A percentile compares a stretch with the other conserved stretches of the same genome.
Conservation (phyloP, 257 asterid species). For the Asclepias syriaca region DNA sequence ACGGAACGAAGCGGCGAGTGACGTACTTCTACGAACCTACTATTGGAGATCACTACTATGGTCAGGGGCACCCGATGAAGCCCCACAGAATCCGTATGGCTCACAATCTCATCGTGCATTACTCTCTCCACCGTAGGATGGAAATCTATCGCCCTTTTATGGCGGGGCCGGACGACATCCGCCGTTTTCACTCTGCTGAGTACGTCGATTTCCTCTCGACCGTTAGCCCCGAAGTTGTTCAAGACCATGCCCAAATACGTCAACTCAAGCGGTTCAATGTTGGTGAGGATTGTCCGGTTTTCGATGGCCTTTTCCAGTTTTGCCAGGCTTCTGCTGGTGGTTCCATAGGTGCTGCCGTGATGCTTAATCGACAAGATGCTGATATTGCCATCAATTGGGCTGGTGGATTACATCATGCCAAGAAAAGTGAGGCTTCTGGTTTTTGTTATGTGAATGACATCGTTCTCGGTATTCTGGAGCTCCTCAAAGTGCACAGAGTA, state of each 20-base stretch:
- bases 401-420: conserved; percentile 88
- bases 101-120: conserved; percentile 61
- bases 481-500: conserved; percentile 69
- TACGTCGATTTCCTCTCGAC: conserved; percentile 62
- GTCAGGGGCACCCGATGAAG: conserved; percentile 80
- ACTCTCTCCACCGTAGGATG: conserved; percentile 63
- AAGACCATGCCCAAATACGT: conserved; percentile 42
- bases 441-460: conserved; percentile 82
- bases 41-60: conserved; percentile 68
- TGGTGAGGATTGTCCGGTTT: conserved; percentile 64
- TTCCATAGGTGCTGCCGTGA: conserved; percentile 78
- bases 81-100: conserved; percentile 85
- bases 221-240: conserved; percentile 50
- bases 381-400: conserved; percentile 95
- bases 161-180: conserved; percentile 46
- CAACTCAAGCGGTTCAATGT: conserved; percentile 62
- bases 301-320: conserved; percentile 56
- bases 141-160: conserved; percentile 58
- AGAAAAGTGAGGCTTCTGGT: conserved; percentile 78
- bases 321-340: conserved; percentile 87
- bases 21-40: conserved; percentile 73
- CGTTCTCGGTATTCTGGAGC: conserved; percentile 74
- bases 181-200: conserved; percentile 60
- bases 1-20: conserved; percentile 69
- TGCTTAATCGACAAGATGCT: conserved; percentile 59